Percentiles rank a stretch among this genome's conserved stretches.
Conservation (phyloP, 2,329 filamentous ascomycete species). For the Tolypocladium ovalisporum region DNA sequence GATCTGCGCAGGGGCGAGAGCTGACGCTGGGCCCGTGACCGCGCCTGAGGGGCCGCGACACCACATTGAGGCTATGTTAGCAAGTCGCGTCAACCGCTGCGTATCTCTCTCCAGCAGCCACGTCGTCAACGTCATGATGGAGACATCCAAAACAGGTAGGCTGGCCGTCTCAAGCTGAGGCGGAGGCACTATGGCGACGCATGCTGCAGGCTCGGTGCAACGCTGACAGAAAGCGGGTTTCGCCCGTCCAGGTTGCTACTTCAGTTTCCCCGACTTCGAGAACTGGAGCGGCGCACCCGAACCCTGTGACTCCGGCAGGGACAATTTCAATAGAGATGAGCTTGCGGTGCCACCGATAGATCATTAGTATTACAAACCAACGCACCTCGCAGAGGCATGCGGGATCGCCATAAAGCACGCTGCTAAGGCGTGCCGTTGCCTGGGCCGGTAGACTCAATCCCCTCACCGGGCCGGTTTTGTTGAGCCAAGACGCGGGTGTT, state of each 20-base stretch:
- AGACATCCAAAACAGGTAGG: slow-evolving; percentile 17
- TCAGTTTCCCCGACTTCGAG: slow-evolving; percentile 66
- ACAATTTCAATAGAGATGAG: neutral
- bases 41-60: slow-evolving; percentile 4
- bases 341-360: neutral
- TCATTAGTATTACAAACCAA: too few species aligned
- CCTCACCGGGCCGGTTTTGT: neutral
- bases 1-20: slow-evolving; percentile 25
- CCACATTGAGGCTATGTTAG: slow-evolving; percentile 11
- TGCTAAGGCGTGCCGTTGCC: neutral
- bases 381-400: neutral
- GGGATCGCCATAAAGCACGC: neutral
- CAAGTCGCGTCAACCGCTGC: slow-evolving; percentile 10
- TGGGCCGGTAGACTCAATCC: neutral
- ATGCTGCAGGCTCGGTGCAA: neutral
- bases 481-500: neutral
- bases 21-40: neutral
- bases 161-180: neutral
- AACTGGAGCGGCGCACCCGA: slow-evolving; percentile 37
- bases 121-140: slow-evolving; percentile 8
- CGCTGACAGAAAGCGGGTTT: neutral
- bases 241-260: slow-evolving; percentile 37
- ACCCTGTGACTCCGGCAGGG: slow-evolving; percentile 1
- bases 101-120: slow-evolving; percentile 11
- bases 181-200: neutral